Conservation (phyloP, 225 moss, liverwort and hornwort species). For the Rhytidiadelphus loreus region DNA sequence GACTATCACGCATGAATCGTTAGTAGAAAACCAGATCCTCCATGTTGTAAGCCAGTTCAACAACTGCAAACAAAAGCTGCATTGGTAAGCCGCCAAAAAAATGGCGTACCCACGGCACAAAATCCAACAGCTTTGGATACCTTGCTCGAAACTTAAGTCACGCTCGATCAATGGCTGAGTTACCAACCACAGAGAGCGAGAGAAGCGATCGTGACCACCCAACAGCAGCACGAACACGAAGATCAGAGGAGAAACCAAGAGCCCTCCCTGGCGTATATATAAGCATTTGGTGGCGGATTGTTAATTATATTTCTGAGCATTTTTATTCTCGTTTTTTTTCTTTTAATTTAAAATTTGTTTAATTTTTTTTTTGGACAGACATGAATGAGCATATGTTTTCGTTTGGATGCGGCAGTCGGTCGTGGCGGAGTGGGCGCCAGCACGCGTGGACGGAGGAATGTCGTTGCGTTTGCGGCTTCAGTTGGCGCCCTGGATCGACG, state of each 20-base stretch:
- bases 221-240: neutral
- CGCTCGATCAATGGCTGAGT: neutral
- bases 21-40: neutral
- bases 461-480: neutral
- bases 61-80: neutral
- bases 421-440: neutral
- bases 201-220: neutral
- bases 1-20: neutral
- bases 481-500: neutral
- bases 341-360: too few relatives aligned
- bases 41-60: neutral
- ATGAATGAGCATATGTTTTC: neutral
- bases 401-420: neutral
- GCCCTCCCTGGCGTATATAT: neutral
- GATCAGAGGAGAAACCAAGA: neutral
- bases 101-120: neutral
- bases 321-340: too few relatives aligned
- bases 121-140: neutral
- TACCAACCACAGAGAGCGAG: neutral
- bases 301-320: neutral
- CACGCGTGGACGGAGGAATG: neutral
- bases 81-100: neutral
- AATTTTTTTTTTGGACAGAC: neutral
- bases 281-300: neutral
- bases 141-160: neutral